A percentile compares a stretch with the other conserved stretches of the same genome.
Conservation (phyloP, 2,329 filamentous ascomycete genomes). For the Colletotrichum karsti region DNA sequence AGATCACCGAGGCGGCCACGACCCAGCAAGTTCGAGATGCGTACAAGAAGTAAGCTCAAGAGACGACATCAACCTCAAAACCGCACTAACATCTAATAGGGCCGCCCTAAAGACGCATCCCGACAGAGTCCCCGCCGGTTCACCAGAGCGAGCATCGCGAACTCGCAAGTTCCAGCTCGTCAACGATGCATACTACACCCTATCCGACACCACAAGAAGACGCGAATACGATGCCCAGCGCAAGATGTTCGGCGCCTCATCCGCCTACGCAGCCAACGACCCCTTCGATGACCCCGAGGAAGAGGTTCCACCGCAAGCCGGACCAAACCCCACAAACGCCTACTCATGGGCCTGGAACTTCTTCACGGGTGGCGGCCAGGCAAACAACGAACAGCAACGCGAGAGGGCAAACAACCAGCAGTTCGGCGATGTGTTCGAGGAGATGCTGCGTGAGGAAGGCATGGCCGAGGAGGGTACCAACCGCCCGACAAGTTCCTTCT, state of each 20-base stretch:
- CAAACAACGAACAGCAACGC: conserved; percentile 45
- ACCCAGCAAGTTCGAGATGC: conserved; percentile 89
- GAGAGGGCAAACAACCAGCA: conserved; percentile 76
- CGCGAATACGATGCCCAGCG: conserved; percentile 86
- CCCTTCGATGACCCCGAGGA: conserved; percentile 45
- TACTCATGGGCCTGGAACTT: conserved; percentile 84
- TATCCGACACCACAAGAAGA: conserved; percentile 81
- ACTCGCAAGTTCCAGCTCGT: conserved; percentile 92
- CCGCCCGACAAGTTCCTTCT: conserved; percentile 77
- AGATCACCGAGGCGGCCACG: conserved; percentile 76
- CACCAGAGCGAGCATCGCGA: conserved; percentile 81
- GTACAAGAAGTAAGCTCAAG: conserved; percentile 78
- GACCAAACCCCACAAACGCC: conserved; percentile 47
- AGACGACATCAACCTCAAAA: background rate
- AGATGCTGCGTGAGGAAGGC: conserved; percentile 88
- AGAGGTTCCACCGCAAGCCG: conserved; percentile 31
- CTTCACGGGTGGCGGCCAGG: conserved; percentile 56
- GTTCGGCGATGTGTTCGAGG: conserved; percentile 87
- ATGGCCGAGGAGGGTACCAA: conserved; percentile 76
- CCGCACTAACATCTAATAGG: conserved; percentile 49
- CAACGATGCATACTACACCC: conserved; percentile 92
- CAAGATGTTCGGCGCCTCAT: conserved; percentile 59
- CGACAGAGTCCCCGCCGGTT: conserved; percentile 85
- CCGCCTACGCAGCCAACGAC: conserved; percentile 38
- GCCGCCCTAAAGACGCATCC: conserved; percentile 93